These are phyloP conservation scores for Neurospora sp. DNA, from an alignment of 495 filamentous ascomycete species.

Conservation along the genomic window DNA sequence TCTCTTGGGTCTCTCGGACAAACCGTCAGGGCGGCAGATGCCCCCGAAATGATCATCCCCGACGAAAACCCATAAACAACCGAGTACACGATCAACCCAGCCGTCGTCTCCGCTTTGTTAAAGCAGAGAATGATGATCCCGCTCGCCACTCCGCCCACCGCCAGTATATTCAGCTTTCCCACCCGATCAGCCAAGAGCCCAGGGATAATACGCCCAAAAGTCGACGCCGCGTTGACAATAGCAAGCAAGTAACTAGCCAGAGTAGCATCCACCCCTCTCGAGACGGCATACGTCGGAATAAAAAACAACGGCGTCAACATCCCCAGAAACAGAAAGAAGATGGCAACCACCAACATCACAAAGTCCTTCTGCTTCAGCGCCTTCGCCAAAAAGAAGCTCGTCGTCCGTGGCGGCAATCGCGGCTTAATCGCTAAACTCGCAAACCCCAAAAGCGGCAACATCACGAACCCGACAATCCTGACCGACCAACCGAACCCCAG, in stretches of 20 bases:
- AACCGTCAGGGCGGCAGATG: slow-evolving; percentile 30
- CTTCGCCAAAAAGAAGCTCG: slow-evolving; percentile 27
- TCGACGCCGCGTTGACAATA: slow-evolving; percentile 45
- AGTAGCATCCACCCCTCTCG: slow-evolving; percentile 33
- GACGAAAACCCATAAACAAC: slow-evolving; percentile 29
- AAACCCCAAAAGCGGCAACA: slow-evolving; percentile 38
- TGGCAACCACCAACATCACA: slow-evolving; percentile 27
- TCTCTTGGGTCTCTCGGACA: slow-evolving; percentile 32
- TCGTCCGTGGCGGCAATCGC: slow-evolving; percentile 36
- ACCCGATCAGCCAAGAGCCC: slow-evolving; percentile 44
- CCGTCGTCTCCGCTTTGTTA: slow-evolving; percentile 23
- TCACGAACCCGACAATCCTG: slow-evolving; percentile 48
- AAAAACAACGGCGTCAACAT: slow-evolving; percentile 50
- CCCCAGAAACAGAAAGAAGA: slow-evolving; percentile 40
- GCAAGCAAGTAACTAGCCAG: slow-evolving; percentile 44
- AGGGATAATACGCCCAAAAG: slow-evolving; percentile 47
- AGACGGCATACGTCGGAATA: slow-evolving; percentile 42
- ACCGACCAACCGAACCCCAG: slow-evolving; percentile 54
- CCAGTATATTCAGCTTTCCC: slow-evolving; percentile 42
- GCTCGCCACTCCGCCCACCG: slow-evolving; percentile 18
- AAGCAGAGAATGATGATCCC: slow-evolving; percentile 37
- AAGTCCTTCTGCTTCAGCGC: slow-evolving; percentile 32
- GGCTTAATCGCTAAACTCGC: slow-evolving; percentile 30
- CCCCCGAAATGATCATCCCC: slow-evolving; percentile 39
- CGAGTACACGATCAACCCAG: slow-evolving; percentile 31